phyloP scores from a whole-genome alignment of 495 filamentous ascomycete species.

The Platismatia glauca region DNA sequence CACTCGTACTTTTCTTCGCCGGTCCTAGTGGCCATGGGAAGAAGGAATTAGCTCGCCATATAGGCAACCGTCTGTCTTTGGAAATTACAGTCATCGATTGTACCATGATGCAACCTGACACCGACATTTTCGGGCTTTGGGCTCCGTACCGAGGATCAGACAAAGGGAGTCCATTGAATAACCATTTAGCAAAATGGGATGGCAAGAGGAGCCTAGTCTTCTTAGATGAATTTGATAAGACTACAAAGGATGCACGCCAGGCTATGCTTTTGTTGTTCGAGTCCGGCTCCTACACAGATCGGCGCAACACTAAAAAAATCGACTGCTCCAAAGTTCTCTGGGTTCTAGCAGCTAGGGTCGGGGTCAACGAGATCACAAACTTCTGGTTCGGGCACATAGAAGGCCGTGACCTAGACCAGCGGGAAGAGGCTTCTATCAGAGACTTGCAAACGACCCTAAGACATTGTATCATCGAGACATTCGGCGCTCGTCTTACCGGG shows the following conservation, averaged over 20 bases:
- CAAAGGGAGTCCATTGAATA: slow-evolving; percentile 40
- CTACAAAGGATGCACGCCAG: slow-evolving; percentile 33
- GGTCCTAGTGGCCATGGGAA: slow-evolving; percentile 48
- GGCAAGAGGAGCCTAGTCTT: slow-evolving; percentile 41
- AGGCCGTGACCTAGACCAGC: background rate
- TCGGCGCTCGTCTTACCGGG: slow-evolving; percentile 16
- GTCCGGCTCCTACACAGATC: slow-evolving; percentile 39
- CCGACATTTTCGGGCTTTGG: slow-evolving; percentile 41
- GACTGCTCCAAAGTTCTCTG: slow-evolving; percentile 49
- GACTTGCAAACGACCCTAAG: slow-evolving; percentile 1
- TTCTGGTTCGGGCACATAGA: slow-evolving; percentile 14
- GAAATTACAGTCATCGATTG: slow-evolving; percentile 38
- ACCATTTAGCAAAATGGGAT: slow-evolving; percentile 40
- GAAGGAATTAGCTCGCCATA: slow-evolving; percentile 37
- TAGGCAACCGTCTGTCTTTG: slow-evolving; percentile 33
- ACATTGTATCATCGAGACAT: background rate
- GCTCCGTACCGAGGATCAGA: slow-evolving; percentile 30
- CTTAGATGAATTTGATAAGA: slow-evolving; percentile 53
- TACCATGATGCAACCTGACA: slow-evolving; percentile 30
- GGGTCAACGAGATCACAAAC: slow-evolving; percentile 9
- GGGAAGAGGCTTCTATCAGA: background rate
- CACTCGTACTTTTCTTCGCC: slow-evolving; percentile 38
- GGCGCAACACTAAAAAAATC: slow-evolving; percentile 32
- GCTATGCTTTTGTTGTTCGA: slow-evolving; percentile 40
- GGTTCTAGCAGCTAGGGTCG: slow-evolving; percentile 44